Percentiles rank a stretch among this genome's conserved stretches.
Conservation (phyloP, 2,329 filamentous ascomycete species). For the Stachybotrys chlorohalonatus region DNA sequence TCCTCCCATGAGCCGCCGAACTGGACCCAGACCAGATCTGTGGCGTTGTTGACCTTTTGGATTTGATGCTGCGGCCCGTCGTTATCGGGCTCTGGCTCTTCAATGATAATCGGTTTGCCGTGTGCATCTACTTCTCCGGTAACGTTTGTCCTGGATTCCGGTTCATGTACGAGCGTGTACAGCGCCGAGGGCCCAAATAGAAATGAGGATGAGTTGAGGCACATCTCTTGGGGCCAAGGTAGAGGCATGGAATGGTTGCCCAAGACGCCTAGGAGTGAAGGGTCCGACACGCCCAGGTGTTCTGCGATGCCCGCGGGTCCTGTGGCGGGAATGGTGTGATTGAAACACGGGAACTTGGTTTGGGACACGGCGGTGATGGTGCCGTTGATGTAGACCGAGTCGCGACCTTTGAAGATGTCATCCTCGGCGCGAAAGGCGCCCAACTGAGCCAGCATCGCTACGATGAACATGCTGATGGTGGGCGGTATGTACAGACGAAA, state of each 20-base stretch:
- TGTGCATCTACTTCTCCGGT: background rate
- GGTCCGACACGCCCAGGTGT: conserved; percentile 17
- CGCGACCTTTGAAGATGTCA: conserved; percentile 24
- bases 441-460: conserved; percentile 26
- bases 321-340: conserved; percentile 14
- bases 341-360: conserved; percentile 14
- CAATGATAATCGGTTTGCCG: background rate
- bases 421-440: conserved; percentile 25
- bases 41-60: conserved; percentile 19
- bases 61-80: conserved; percentile 1
- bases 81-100: background rate
- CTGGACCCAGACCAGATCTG: conserved; percentile 22
- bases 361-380: conserved; percentile 19
- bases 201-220: conserved; percentile 20
- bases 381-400: conserved; percentile 29
- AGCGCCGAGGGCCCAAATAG: conserved; percentile 18
- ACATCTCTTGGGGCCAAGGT: conserved; percentile 18
- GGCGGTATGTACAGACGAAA: conserved; percentile 31
- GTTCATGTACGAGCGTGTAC: conserved; percentile 14
- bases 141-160: conserved; percentile 4
- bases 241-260: conserved; percentile 6
- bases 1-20: conserved; percentile 32
- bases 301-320: conserved; percentile 18
- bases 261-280: conserved; percentile 18
- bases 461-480: conserved; percentile 29